Percentiles rank a stretch among this genome's conserved stretches.
These are phyloP conservation scores for Evansstolkia leycettana DNA, from an alignment of 495 filamentous ascomycete genomes.

Conservation along the genomic window DNA sequence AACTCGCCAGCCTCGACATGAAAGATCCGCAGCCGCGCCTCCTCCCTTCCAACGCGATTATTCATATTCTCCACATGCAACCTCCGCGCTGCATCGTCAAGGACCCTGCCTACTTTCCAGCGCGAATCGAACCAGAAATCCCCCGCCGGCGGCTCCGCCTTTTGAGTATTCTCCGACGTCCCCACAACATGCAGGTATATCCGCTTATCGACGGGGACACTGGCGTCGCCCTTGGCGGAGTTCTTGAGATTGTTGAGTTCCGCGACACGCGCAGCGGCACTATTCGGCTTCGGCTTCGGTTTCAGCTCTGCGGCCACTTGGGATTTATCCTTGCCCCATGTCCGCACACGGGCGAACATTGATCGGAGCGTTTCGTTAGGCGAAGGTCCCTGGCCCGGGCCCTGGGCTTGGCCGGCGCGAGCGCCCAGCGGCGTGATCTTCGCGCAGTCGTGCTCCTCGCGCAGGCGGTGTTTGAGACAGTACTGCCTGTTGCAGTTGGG, in stretches of 20 bases:
- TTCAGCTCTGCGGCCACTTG: conserved; percentile 29
- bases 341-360: conserved; percentile 50
- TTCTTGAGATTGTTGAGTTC: conserved; percentile 68
- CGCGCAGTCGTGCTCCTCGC: conserved; percentile 79
- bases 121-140: conserved; percentile 76
- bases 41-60: conserved; percentile 66
- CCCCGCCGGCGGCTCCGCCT: conserved; percentile 61
- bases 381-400: conserved; percentile 8
- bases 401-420: conserved; percentile 23
- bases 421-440: conserved; percentile 57
- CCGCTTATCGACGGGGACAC: conserved; percentile 64
- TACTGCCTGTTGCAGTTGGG: conserved; percentile 69
- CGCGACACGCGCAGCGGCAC: conserved; percentile 42
- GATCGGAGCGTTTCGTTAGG: conserved; percentile 38
- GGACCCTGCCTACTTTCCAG: conserved; percentile 77
- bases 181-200: conserved; percentile 76
- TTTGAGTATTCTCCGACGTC: conserved; percentile 58
- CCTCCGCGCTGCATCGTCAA: conserved; percentile 76
- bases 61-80: conserved; percentile 81
- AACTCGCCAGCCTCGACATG: conserved; percentile 84
- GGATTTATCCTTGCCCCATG: conserved; percentile 57
- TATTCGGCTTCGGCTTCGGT: conserved; percentile 47
- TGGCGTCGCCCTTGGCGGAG: conserved; percentile 77
- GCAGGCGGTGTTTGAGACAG: conserved; percentile 82
- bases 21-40: conserved; percentile 70